These are phyloP conservation scores for Xylaria telfairii DNA, from an alignment of 495 filamentous ascomycete species.

Conservation along the genomic window DNA sequence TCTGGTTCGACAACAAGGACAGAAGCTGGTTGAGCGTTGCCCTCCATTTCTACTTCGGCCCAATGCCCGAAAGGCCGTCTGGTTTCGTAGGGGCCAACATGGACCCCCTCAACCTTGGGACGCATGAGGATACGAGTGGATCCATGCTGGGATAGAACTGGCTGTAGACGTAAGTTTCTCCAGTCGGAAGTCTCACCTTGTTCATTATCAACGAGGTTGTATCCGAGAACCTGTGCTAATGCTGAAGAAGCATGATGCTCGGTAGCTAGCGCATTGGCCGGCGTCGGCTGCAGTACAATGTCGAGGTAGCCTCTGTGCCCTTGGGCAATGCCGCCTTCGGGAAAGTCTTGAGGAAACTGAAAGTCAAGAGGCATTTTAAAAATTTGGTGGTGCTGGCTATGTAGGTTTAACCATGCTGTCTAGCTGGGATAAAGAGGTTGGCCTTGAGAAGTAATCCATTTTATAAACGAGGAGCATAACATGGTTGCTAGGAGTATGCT, in stretches of 20 bases:
- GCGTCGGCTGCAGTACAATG: not conserved
- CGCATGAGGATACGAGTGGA: not conserved
- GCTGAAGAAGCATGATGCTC: not conserved
- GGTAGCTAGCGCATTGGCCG: not conserved
- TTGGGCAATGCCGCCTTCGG: not conserved
- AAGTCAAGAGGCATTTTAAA: not conserved
- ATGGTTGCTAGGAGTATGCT: not conserved
- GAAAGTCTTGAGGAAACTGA: not conserved
- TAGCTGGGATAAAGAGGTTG: not conserved
- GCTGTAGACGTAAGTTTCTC: not conserved
- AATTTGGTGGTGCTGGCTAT: not conserved
- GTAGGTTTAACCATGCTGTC: not conserved
- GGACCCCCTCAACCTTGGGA: not conserved
- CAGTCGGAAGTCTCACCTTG: not conserved
- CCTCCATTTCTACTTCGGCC: not conserved
- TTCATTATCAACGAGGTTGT: not conserved
- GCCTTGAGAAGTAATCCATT: not conserved
- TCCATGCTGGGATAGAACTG: not conserved
- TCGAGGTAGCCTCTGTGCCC: not conserved
- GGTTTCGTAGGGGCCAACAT: not conserved
- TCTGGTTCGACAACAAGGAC: constrained; percentile 7
- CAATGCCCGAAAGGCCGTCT: not conserved
- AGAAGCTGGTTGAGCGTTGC: not conserved
- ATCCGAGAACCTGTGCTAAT: not conserved
- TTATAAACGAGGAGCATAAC: not conserved